A percentile compares a stretch with the other conserved stretches of the same genome.
phyloP scores from a whole-genome alignment of 1,284 basidiomycete genomes.

The Anthracocystis panici-leucophaei region DNA sequence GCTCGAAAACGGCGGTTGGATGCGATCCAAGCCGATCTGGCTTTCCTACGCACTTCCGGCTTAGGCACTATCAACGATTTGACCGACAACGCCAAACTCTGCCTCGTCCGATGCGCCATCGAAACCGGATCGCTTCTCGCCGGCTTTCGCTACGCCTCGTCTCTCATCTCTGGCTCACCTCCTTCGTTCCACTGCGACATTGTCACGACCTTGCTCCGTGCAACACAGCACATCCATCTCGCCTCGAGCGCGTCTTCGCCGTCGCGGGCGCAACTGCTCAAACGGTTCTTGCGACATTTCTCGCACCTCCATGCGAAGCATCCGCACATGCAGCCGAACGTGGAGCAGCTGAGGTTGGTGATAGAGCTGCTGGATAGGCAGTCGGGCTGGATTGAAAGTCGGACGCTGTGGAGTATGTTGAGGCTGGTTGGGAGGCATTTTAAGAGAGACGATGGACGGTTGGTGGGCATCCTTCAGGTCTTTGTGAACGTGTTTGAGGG shows the following conservation, averaged over 20 bases:
- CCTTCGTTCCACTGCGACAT: slow-evolving; percentile 1
- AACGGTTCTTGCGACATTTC: slow-evolving; percentile 31
- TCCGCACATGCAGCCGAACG: slow-evolving; percentile 10
- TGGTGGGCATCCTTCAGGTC: slow-evolving; percentile 20
- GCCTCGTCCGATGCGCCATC: slow-evolving; percentile 29
- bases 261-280: slow-evolving; percentile 30
- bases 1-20: slow-evolving; percentile 23
- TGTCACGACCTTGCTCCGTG: slow-evolving; percentile 24
- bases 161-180: neutral
- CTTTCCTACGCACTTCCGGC: slow-evolving; percentile 6
- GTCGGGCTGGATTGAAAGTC: slow-evolving; percentile 20
- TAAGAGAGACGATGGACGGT: neutral
- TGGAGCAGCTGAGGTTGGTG: slow-evolving; percentile 20
- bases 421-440: slow-evolving; percentile 21
- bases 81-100: slow-evolving; percentile 18
- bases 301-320: slow-evolving; percentile 17
- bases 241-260: slow-evolving; percentile 9
- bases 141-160: slow-evolving; percentile 15
- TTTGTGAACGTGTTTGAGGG: slow-evolving; percentile 29
- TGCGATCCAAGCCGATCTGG: slow-evolving; percentile 34
- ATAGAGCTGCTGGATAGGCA: slow-evolving; percentile 26
- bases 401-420: slow-evolving; percentile 41
- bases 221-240: slow-evolving; percentile 23
- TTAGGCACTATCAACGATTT: slow-evolving; percentile 22
- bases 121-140: slow-evolving; percentile 19